A percentile compares a stretch with the other conserved stretches of the same genome.
Evolutionary conservation across 768 basidiomycete genomes (phyloP).

Genomic region (Leccinum incarnatum): DNA sequence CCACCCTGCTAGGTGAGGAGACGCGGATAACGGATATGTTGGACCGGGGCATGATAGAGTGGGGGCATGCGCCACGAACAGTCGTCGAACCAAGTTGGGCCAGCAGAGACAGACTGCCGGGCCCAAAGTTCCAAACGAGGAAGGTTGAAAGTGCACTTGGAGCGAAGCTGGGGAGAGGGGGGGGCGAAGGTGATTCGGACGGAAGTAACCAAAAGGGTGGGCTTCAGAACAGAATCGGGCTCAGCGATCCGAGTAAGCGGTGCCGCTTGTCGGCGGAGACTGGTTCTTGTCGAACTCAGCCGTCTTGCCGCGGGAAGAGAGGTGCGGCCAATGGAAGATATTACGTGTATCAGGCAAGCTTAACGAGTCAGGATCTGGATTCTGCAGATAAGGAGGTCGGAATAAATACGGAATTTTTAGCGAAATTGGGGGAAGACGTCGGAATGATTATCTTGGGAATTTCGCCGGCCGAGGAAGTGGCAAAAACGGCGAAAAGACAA

Average conservation of each 20-base stretch:
- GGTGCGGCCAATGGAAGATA: conserved; percentile 23
- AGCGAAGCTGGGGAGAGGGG: neutral
- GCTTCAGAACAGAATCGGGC: conserved; percentile 6
- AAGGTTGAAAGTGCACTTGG: conserved; percentile 24
- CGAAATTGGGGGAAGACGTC: conserved; percentile 22
- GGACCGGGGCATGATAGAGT: neutral
- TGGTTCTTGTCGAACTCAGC: conserved; percentile 1
- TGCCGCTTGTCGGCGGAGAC: conserved; percentile 33
- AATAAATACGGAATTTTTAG: conserved; percentile 35
- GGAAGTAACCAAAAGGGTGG: conserved; percentile 17
- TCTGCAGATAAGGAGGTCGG: conserved; percentile 31
- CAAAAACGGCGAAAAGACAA: conserved; percentile 42
- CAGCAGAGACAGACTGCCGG: conserved; percentile 18
- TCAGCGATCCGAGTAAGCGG: conserved; percentile 19
- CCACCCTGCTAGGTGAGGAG: conserved; percentile 6
- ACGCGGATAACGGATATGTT: conserved; percentile 2
- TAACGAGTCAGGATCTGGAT: conserved; percentile 32
- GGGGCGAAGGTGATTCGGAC: neutral
- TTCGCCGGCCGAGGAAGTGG: conserved; percentile 32
- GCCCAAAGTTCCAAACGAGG: conserved; percentile 24
- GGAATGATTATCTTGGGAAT: conserved; percentile 31
- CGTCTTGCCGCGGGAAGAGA: conserved; percentile 32
- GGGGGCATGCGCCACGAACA: neutral
- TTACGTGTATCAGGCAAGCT: conserved; percentile 28
- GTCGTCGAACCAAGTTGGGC: conserved; percentile 5